Conservation (phyloP, 805 yeast species). For the Tetrapisispora nanseiensis region DNA sequence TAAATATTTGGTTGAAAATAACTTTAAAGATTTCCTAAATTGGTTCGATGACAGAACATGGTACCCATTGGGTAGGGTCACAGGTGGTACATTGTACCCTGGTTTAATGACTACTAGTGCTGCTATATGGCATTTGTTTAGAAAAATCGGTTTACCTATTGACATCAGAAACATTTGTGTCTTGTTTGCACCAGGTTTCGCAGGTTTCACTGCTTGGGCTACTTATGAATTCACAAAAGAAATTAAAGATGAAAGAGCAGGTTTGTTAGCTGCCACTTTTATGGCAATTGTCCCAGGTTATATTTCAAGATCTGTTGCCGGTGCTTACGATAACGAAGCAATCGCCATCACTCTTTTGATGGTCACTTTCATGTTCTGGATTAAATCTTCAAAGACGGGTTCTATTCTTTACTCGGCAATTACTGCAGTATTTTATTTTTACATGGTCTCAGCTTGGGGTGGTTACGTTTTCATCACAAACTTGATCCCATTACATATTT, state of each 20-base stretch:
- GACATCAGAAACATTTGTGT: slow-evolving; percentile 96
- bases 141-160: slow-evolving; percentile 63
- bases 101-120: slow-evolving; percentile 98
- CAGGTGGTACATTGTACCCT: slow-evolving; percentile 97
- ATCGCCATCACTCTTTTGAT: slow-evolving; percentile 91
- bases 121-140: slow-evolving; percentile 65
- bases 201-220: slow-evolving; percentile 83
- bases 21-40: slow-evolving; percentile 84
- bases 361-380: slow-evolving; percentile 95
- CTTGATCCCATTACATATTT: slow-evolving; percentile 90
- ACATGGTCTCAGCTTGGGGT: slow-evolving; percentile 99
- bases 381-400: slow-evolving; percentile 85
- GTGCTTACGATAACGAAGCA: slow-evolving; percentile 97
- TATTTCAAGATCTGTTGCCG: slow-evolving; percentile 96
- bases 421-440: slow-evolving; percentile 84
- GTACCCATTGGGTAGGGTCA: slow-evolving; percentile 98
- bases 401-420: slow-evolving; percentile 74
- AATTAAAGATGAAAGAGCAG: slow-evolving; percentile 83
- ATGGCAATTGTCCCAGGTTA: slow-evolving; percentile 98
- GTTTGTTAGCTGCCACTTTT: slow-evolving; percentile 83
- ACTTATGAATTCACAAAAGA: slow-evolving; percentile 83
- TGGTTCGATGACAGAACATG: slow-evolving; percentile 99
- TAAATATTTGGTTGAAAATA: slow-evolving; percentile 73
- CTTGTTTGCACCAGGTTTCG: slow-evolving; percentile 90
- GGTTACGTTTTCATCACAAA: slow-evolving; percentile 98